Evolutionary conservation across 2,329 filamentous ascomycete genomes (phyloP), one percentile per base, ranked within the genome.

Genomic region (Fusarium bactridioides): DNA sequence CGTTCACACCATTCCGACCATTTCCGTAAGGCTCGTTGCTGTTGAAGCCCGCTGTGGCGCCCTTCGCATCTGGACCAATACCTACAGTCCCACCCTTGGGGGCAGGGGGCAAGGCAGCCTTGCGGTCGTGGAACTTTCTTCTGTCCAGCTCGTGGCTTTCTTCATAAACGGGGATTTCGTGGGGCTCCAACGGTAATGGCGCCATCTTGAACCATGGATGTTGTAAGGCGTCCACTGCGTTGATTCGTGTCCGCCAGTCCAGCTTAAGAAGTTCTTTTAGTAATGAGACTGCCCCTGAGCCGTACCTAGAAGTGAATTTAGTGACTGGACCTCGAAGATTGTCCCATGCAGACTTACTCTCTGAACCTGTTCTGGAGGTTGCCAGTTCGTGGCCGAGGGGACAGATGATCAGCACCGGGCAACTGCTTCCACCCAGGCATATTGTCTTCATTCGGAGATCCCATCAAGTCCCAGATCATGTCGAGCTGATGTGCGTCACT

Each of bases 111-210:
- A 95, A 87, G 27, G 91, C 92, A 27, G 92, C 92, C 78, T 94
- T 94, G 77, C 96, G 92, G 65, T 94, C 93, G 74, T 97, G 92
- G 76, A 94, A 95, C 82, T 95, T 97, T 80, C 94, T 90, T 56
- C 95, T 90, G 80, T 99, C 96, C n/a, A 98, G 86, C 81, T 99
- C 96, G 82, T 99, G 96, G 48, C 94, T 97, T 77, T 98, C 95
- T 79, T 97, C 94, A 78, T 97, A 98, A 21, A 85, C 88, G 5
- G 96, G 96, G n/a, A 99, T 88, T 56, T 98, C 94, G 72, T 92
- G 91, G 3, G 96, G 94, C 61, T 89, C 89, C 43, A 95, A 91
- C 13, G 96, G 96, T 9, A 92, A 85, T 8, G 96, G 96, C 3
- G 88, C 82, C 63, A 89, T 92, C 69, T 90, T 91, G 84, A 99